Percentiles rank a stretch among this genome's conserved stretches.
Conservation (phyloP, 352 stramenopile genomes). For the Thraustochytrium sp. region DNA sequence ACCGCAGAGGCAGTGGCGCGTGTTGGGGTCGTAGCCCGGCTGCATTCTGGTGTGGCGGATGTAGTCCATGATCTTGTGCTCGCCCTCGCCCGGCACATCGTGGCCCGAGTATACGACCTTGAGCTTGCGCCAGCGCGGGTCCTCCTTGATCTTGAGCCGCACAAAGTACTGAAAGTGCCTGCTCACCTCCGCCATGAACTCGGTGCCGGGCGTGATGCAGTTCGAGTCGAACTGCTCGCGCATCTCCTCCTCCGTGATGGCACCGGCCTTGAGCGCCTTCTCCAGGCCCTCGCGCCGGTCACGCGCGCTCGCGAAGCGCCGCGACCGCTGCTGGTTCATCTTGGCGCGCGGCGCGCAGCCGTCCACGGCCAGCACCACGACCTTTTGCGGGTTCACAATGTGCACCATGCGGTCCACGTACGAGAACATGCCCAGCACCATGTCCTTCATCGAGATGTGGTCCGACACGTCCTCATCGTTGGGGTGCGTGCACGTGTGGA, state of each 20-base stretch:
- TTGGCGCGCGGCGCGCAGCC: slow-evolving; percentile 93
- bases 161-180: slow-evolving; percentile 70
- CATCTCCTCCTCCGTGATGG: slow-evolving; percentile 49
- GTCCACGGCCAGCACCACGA: slow-evolving; percentile 98
- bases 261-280: slow-evolving; percentile 54
- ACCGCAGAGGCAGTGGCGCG: slow-evolving; percentile 96
- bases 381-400: slow-evolving; percentile 90
- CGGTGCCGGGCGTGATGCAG: slow-evolving; percentile 98
- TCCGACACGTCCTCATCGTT: slow-evolving; percentile 84
- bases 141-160: slow-evolving; percentile 82
- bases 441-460: slow-evolving; percentile 39
- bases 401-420: slow-evolving; percentile 85
- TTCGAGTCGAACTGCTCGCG: slow-evolving; percentile 93
- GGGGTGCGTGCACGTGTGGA: slow-evolving; percentile 97
- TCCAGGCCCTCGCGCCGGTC: slow-evolving; percentile 56
- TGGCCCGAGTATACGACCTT: slow-evolving; percentile 93
- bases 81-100: slow-evolving; percentile 95
- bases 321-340: slow-evolving; percentile 97
- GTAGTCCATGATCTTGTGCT: slow-evolving; percentile 99
- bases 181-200: slow-evolving; percentile 94
- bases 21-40: slow-evolving; percentile 84
- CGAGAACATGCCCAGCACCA: slow-evolving; percentile 78
- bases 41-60: slow-evolving; percentile 82
- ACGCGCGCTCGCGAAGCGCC: slow-evolving; percentile 77
- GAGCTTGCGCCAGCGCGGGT: slow-evolving; percentile 88